A percentile compares a stretch with the other conserved stretches of the same genome.
Evolutionary conservation across 768 basidiomycete species (phyloP).

Genomic region (Mycena rosella): DNA sequence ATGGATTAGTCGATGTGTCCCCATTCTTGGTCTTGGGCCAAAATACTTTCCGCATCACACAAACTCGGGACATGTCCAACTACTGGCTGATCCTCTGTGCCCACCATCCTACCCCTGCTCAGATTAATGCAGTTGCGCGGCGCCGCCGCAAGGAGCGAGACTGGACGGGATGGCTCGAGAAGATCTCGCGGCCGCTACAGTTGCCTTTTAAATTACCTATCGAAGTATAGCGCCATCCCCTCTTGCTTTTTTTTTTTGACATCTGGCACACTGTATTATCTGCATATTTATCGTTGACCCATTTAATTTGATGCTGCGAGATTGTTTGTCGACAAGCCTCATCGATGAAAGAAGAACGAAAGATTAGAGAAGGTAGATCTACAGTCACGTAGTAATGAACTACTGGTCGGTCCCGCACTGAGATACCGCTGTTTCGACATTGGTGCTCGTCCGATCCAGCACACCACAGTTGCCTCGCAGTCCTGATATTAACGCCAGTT

Average conservation of each 20-base stretch:
- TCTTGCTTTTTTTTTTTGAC: background rate
- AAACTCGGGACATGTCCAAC: slow-evolving; percentile 57
- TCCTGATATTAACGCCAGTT: background rate
- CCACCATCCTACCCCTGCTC: slow-evolving; percentile 63
- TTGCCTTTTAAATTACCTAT: slow-evolving; percentile 36
- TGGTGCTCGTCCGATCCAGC: too few relatives aligned
- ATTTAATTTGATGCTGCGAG: background rate
- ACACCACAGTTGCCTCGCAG: too few relatives aligned
- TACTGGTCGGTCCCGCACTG: too few relatives aligned
- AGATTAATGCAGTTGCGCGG: slow-evolving; percentile 52
- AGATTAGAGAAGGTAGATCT: too few relatives aligned
- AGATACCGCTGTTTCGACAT: too few relatives aligned
- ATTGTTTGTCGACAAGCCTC: too few relatives aligned
- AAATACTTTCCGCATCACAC: slow-evolving; percentile 59
- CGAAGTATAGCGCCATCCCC: background rate
- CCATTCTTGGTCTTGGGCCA: slow-evolving; percentile 54
- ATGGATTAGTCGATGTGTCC: slow-evolving; percentile 66
- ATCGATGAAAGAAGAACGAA: too few relatives aligned
- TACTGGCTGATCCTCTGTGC: slow-evolving; percentile 61
- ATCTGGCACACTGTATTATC: slow-evolving; percentile 7
- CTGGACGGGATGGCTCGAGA: slow-evolving; percentile 58
- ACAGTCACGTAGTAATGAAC: too few relatives aligned
- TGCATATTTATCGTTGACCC: background rate
- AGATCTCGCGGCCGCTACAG: slow-evolving; percentile 50
- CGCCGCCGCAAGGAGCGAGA: slow-evolving; percentile 48